phyloP scores from a whole-genome alignment of 139 green algal species.

The Chlamydomonas incerta region DNA sequence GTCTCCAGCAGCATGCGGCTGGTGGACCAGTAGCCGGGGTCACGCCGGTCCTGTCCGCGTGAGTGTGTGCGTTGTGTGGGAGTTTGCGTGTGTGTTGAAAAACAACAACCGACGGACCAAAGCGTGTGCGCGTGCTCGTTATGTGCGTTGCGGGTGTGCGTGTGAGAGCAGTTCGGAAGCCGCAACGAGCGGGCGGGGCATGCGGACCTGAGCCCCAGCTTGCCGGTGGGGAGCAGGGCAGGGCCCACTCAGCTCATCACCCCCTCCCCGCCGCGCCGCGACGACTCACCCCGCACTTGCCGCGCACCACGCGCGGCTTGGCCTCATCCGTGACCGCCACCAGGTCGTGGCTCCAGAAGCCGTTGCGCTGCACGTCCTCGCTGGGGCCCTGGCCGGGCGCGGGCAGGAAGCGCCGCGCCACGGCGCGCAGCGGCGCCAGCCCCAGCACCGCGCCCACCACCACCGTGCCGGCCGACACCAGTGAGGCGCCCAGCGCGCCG shows the following conservation, averaged over 20 bases:
- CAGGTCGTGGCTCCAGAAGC: constrained; percentile 61
- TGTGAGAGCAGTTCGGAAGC: too few relatives aligned
- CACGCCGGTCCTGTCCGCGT: constrained; percentile 45
- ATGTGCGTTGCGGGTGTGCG: too few relatives aligned
- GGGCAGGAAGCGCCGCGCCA: constrained; percentile 41
- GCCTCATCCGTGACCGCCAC: constrained; percentile 61
- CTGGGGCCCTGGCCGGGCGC: constrained; percentile 60
- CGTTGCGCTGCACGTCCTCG: constrained; percentile 41
- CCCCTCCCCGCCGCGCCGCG: too few relatives aligned
- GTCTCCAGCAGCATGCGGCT: constrained; percentile 79
- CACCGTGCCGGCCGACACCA: constrained; percentile 2
- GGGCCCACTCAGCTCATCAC: too few relatives aligned
- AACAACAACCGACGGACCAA: too few relatives aligned
- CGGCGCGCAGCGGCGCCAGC: constrained; percentile 23
- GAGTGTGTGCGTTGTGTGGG: too few relatives aligned
- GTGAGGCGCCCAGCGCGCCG: constrained; percentile 23
- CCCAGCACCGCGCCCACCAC: constrained; percentile 33
- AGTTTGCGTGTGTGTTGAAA: too few relatives aligned
- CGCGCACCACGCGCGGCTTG: constrained; percentile 51
- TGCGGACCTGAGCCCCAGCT: too few relatives aligned
- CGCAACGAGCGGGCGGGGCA: too few relatives aligned
- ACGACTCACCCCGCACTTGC: constrained; percentile 35
- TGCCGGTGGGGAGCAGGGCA: too few relatives aligned
- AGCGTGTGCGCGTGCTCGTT: too few relatives aligned
- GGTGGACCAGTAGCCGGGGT: constrained; percentile 82